Percentiles rank a stretch among this genome's conserved stretches.
Conservation (phyloP, 176 grass and related monocot species). For the Themeda triandra region DNA sequence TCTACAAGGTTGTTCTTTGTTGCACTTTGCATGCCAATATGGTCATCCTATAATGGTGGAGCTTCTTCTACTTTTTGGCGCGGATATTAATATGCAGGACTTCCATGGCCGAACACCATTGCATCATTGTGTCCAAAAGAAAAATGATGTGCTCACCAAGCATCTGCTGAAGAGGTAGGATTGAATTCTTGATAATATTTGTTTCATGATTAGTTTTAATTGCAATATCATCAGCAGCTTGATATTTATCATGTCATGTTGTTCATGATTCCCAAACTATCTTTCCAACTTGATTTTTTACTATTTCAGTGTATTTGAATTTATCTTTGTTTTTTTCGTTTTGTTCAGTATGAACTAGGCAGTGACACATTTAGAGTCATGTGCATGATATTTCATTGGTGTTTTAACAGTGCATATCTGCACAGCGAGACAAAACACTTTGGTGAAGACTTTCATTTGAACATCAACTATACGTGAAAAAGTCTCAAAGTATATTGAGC, state of each 20-base stretch:
- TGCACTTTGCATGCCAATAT: slow-evolving; percentile 76
- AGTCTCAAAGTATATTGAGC: neutral
- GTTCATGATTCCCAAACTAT: neutral
- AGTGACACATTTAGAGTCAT: neutral
- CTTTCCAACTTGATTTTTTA: neutral
- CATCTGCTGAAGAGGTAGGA: slow-evolving; percentile 84
- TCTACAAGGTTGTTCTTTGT: slow-evolving; percentile 77
- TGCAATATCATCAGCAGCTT: neutral
- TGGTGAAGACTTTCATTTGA: neutral
- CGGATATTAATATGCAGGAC: slow-evolving; percentile 86
- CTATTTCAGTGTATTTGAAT: neutral
- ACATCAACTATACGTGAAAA: neutral
- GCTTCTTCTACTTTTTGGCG: slow-evolving; percentile 82
- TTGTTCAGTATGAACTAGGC: neutral
- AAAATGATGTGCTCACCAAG: slow-evolving; percentile 79
- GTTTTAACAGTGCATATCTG: neutral
- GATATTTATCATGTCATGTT: slow-evolving; percentile 15
- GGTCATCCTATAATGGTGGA: slow-evolving; percentile 58
- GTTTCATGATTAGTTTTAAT: neutral
- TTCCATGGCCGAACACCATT: slow-evolving; percentile 88
- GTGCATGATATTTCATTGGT: neutral
- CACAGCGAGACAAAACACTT: neutral
- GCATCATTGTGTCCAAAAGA: slow-evolving; percentile 83
- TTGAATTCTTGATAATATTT: slow-evolving; percentile 11
- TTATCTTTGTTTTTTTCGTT: neutral